These are phyloP conservation scores for Trypanosoma vivax DNA, from an alignment of 208 protist genomes.

Conservation along the genomic window DNA sequence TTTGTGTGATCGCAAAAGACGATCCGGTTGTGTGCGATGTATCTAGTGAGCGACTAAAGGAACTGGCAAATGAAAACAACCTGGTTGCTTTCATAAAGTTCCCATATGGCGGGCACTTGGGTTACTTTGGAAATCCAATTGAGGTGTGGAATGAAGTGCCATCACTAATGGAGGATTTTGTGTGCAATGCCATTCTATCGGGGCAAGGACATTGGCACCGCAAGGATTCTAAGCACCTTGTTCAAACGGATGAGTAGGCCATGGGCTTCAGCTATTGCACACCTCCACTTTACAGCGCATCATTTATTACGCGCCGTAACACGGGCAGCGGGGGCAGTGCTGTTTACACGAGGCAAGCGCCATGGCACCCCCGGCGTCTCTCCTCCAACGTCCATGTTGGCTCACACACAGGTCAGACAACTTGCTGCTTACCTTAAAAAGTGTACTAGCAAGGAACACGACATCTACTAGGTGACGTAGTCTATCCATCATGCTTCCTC, in stretches of 20 bases:
- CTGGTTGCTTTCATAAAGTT: slow-evolving; percentile 35
- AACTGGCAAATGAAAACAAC: slow-evolving; percentile 26
- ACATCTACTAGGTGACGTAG: too few species aligned
- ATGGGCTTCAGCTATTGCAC: too few species aligned
- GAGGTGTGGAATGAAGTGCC: slow-evolving; percentile 39
- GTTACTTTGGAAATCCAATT: slow-evolving; percentile 30
- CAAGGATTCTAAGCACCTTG: not conserved
- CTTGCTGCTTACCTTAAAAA: too few species aligned
- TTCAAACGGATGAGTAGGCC: not conserved
- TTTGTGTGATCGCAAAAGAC: slow-evolving; percentile 53
- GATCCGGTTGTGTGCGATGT: slow-evolving; percentile 47
- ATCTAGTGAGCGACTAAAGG: slow-evolving; percentile 20
- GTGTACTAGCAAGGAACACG: too few species aligned
- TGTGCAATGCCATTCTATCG: slow-evolving; percentile 8
- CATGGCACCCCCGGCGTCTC: too few species aligned
- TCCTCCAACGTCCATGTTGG: too few species aligned
- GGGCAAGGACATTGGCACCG: not conserved
- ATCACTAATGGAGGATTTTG: slow-evolving; percentile 31
- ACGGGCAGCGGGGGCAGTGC: too few species aligned
- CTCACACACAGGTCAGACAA: too few species aligned
- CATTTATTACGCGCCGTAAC: too few species aligned
- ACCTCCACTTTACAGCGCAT: too few species aligned
- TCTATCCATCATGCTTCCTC: too few species aligned
- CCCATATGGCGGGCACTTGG: slow-evolving; percentile 53
- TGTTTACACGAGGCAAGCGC: too few species aligned